A percentile compares a stretch with the other conserved stretches of the same genome.
phyloP scores from a whole-genome alignment of 352 stramenopile genomes.

The Phytophthora syringae region DNA sequence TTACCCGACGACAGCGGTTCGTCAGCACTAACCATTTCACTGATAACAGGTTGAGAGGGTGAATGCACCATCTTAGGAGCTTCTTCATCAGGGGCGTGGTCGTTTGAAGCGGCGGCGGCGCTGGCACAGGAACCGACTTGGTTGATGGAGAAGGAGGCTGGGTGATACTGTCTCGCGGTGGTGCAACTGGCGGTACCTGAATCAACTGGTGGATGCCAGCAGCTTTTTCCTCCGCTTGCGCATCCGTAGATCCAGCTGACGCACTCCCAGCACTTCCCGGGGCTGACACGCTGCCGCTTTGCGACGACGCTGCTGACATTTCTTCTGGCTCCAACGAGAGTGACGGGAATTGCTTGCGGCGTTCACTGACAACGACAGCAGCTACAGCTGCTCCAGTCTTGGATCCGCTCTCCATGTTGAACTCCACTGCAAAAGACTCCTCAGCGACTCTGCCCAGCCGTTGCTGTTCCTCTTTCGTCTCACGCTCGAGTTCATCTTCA shows the following conservation, averaged over 20 bases:
- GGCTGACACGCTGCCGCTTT: conserved; percentile 18
- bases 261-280: conserved; percentile 24
- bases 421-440: conserved; percentile 67
- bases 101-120: neutral
- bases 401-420: conserved; percentile 82
- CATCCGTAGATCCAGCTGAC: conserved; percentile 12
- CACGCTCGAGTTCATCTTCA: conserved; percentile 70
- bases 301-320: conserved; percentile 43
- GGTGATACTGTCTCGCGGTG: conserved; percentile 27
- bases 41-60: conserved; percentile 35
- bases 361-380: conserved; percentile 43
- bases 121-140: conserved; percentile 1
- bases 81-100: conserved; percentile 7
- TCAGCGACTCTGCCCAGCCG: conserved; percentile 59
- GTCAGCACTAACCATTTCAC: conserved; percentile 38
- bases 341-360: conserved; percentile 60
- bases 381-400: conserved; percentile 43
- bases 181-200: conserved; percentile 29
- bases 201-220: conserved; percentile 51
- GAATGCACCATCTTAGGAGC: conserved; percentile 15
- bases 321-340: conserved; percentile 63
- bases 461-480: conserved; percentile 56
- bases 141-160: conserved; percentile 16
- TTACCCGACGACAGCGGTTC: conserved; percentile 65
- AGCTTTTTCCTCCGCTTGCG: conserved; percentile 57